Evolutionary conservation across 129 eudicot genomes (phyloP).

Genomic region (Lactuca sativa): DNA sequence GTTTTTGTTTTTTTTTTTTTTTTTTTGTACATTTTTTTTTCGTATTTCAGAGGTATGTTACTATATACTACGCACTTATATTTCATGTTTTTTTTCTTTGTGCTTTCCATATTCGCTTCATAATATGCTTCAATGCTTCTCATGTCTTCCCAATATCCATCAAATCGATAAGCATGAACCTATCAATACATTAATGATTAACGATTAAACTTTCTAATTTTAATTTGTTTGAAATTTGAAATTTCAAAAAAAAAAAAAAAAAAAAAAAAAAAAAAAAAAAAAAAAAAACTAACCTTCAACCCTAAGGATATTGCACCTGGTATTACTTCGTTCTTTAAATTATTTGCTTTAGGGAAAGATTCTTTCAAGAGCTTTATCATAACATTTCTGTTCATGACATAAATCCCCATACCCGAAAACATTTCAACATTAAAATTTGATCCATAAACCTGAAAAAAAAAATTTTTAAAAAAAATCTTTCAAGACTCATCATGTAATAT

Average conservation of each 20-base stretch:
- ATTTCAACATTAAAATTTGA: constrained; percentile 16
- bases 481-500: too few relatives aligned
- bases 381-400: constrained; percentile 65
- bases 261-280: too few relatives aligned
- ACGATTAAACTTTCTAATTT: background rate
- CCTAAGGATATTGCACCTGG: constrained; percentile 90
- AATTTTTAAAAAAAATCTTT: too few relatives aligned
- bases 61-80: constrained; percentile 51
- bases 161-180: constrained; percentile 68
- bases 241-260: too few relatives aligned
- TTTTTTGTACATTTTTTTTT: background rate
- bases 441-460: constrained; percentile 46
- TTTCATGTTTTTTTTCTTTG: constrained; percentile 55
- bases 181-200: constrained; percentile 28
- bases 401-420: constrained; percentile 84
- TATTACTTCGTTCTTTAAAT: constrained; percentile 70
- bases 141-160: constrained; percentile 94
- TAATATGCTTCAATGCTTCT: constrained; percentile 82
- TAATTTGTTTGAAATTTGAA: background rate
- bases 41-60: constrained; percentile 4
- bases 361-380: constrained; percentile 68
- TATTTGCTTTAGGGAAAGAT: constrained; percentile 65
- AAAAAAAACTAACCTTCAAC: constrained; percentile 71
- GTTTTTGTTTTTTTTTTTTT: constrained; percentile 16
- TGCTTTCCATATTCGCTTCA: constrained; percentile 78